Evolutionary conservation across 1,284 basidiomycete species (phyloP), one percentile per base, ranked within the genome.

Genomic region (Termitomyces sp.): DNA sequence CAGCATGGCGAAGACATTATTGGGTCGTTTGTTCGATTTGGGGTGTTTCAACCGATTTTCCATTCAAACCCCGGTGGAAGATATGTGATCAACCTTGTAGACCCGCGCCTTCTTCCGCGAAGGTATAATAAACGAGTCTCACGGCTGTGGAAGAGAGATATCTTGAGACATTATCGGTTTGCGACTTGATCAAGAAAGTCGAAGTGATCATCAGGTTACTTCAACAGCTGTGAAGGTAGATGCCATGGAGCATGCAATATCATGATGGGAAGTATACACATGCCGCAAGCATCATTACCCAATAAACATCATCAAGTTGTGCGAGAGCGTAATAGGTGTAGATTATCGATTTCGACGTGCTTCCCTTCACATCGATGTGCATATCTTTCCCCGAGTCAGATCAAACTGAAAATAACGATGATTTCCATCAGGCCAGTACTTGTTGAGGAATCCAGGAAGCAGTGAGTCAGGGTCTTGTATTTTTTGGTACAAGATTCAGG

Each of bases 341-440:
- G 15, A 41, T 15, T 51, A 15, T 41, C 39, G 3, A n/a, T 51
- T 51, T 43, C 10, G 31, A 45, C 10, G 19, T 10, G 26, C 50
- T 45, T 45, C 42, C 15, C 40, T 44, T 31, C 34, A 43, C 50
- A 34, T 34, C 34, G 21, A 26, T 33, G 7, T 3, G 34, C 12
- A 31, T 5, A 17, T 38, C 44, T 55, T 58, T 56, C 56, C 56
- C 56, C 56, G 56, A 55, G 56, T 58, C 56, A 58, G 36, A 44
- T 30, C 36, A 24, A 5, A 24, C 5, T 24, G 24, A 24, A 24
- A 24, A n/a, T n/a, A 24, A 24, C 24, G 5, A 24, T 24, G 24
- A 5, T 19, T 45, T 19, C 13, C 19, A 46, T 46, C 45, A 34
- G 45, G 24, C 13, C 30, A 6, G 10, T 31, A 15, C 15, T 46